Evolutionary conservation across 495 filamentous ascomycete species (phyloP), one percentile per base, ranked within the genome.

Genomic region (Sporormia fimetaria): DNA sequence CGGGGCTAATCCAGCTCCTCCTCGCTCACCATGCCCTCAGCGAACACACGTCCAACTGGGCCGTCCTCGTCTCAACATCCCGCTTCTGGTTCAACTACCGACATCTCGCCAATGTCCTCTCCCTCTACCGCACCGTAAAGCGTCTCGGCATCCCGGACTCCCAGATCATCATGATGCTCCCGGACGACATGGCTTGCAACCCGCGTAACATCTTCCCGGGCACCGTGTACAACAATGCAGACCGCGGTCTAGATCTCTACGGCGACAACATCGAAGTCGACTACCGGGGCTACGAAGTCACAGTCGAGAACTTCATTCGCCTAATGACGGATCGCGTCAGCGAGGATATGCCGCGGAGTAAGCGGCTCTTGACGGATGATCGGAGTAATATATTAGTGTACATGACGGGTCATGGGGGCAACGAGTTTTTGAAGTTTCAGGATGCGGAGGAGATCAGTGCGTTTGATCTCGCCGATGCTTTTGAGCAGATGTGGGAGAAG

Each of bases 401-500:
- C 62, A 98, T 98, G 90, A 98, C 90, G 3, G 90, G 90, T 3
- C 90, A 98, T 55, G 90, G 90, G 14, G 90, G 90, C n/a, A 93
- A 95, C 56, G 86, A 94, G 61, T 98, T 98, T 57, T 63, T 98
- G 42, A 98, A 98, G 60, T 98, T 98, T 61, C 90, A 98, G 58
- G 90, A 98, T 47, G 81, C 85, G 18, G 90, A 98, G 65, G 90
- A 98, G 63, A 95, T 98, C 33, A 86, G 85, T 42, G 83, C 85
- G 0, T 95, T 88, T 63, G 90, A 98, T 67, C 64, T 98, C 36
- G 90, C 90, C 18, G 83, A 98, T 66, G 90, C 92, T 9, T 96
- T 98, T 60, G 88, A 88, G 62, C 90, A 98, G 72, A 98, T 98
- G 90, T 95, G 87, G 85, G 92, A 98, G 67, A 98, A 98, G 77